These are phyloP conservation scores for Aquilaria agallochum DNA, from an alignment of 441 rosid species.

Conservation along the genomic window DNA sequence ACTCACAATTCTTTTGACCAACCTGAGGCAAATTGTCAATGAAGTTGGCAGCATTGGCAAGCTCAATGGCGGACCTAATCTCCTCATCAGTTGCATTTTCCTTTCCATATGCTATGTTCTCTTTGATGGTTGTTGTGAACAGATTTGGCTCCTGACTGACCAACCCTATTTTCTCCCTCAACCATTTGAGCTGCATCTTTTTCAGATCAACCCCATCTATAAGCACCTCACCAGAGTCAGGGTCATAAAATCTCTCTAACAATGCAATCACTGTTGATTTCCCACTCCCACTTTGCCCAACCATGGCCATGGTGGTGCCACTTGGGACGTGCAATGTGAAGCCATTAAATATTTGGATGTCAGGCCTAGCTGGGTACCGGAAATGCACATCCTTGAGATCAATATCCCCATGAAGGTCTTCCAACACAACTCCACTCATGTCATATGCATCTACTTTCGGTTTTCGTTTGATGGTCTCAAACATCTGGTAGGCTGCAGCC, in stretches of 20 bases:
- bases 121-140: constrained; percentile 55
- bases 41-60: constrained; percentile 74
- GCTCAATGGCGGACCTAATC: constrained; percentile 53
- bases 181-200: constrained; percentile 58
- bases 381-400: constrained; percentile 47
- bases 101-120: constrained; percentile 78
- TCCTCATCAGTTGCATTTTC: constrained; percentile 51
- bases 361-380: constrained; percentile 57
- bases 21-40: constrained; percentile 72
- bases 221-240: constrained; percentile 63
- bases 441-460: constrained; percentile 61
- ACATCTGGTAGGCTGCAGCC: constrained; percentile 78
- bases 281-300: constrained; percentile 85
- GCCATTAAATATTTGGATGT: constrained; percentile 50
- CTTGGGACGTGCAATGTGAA: constrained; percentile 52
- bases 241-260: constrained; percentile 65
- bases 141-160: constrained; percentile 77
- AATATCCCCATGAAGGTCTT: constrained; percentile 47
- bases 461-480: constrained; percentile 55
- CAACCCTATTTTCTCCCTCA: constrained; percentile 63
- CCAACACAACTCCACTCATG: constrained; percentile 41
- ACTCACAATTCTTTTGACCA: no score
- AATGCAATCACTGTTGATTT: constrained; percentile 65
- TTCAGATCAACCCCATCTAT: constrained; percentile 53
- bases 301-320: constrained; percentile 69